These are phyloP conservation scores for Suillus paluster DNA, from an alignment of 768 basidiomycete genomes.

Conservation along the genomic window DNA sequence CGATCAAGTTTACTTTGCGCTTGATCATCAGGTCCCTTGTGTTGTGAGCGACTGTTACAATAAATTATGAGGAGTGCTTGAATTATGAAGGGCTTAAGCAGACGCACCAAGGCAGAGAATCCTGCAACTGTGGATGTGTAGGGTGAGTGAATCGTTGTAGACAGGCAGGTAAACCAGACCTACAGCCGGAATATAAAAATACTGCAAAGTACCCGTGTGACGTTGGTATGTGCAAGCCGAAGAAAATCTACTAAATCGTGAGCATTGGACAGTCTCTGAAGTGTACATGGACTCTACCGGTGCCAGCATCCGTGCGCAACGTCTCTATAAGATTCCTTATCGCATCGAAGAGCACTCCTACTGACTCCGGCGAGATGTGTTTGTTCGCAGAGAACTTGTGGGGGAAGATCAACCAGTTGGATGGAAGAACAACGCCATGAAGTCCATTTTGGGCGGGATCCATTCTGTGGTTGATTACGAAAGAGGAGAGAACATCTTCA, in stretches of 20 bases:
- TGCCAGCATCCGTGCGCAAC: slow-evolving; percentile 33
- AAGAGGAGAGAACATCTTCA: slow-evolving; percentile 51
- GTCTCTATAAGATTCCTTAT: slow-evolving; percentile 31
- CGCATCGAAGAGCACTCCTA: slow-evolving; percentile 15
- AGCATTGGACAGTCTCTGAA: not conserved
- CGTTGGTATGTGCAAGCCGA: slow-evolving; percentile 11
- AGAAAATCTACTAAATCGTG: not conserved
- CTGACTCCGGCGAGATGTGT: slow-evolving; percentile 6
- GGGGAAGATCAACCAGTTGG: slow-evolving; percentile 50
- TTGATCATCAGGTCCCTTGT: not conserved
- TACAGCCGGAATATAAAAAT: slow-evolving; percentile 55
- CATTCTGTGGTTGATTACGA: slow-evolving; percentile 41
- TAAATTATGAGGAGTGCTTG: not conserved
- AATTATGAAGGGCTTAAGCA: not conserved
- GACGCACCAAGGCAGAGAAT: slow-evolving; percentile 52
- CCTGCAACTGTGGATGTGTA: slow-evolving; percentile 44
- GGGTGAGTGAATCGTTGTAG: not conserved
- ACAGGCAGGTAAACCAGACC: slow-evolving; percentile 21
- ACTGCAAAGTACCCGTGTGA: slow-evolving; percentile 29
- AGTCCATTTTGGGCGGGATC: slow-evolving; percentile 22
- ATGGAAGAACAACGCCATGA: slow-evolving; percentile 56
- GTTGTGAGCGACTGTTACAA: not conserved
- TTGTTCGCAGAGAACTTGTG: slow-evolving; percentile 20
- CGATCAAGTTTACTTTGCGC: not conserved
- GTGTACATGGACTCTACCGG: slow-evolving; percentile 24